Percentiles rank a stretch among this genome's conserved stretches.
These are phyloP conservation scores for Salix brachista DNA, from an alignment of 345 rosid species.

Conservation along the genomic window DNA sequence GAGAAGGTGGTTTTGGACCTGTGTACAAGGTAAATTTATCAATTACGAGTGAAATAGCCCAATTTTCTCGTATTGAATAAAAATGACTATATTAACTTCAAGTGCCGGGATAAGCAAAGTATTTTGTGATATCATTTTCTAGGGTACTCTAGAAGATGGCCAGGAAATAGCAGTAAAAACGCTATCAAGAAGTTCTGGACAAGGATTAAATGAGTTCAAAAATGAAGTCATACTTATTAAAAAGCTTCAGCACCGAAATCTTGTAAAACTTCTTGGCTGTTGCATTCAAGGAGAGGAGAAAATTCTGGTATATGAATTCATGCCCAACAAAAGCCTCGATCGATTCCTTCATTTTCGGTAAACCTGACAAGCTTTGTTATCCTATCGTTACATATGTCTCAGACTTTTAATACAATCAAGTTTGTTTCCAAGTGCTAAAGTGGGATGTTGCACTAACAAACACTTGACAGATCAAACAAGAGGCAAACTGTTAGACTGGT, in stretches of 20 bases:
- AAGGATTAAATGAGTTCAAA: constrained; percentile 13
- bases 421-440: too few species aligned
- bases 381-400: too few species aligned
- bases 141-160: constrained; percentile 2
- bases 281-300: constrained; percentile 33
- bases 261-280: constrained; percentile 26
- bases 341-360: too few species aligned
- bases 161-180: constrained; percentile 16
- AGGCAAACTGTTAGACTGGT: constrained; percentile 2
- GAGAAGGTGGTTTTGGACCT: too few species aligned
- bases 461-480: not conserved
- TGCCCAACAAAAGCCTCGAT: too few species aligned
- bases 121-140: not conserved
- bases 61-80: too few species aligned
- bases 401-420: too few species aligned
- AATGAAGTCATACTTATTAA: constrained; percentile 7
- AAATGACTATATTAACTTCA: too few species aligned
- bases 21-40: too few species aligned
- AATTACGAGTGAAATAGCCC: too few species aligned
- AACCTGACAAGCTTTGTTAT: too few species aligned
- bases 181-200: constrained; percentile 12
- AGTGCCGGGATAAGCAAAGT: not conserved
- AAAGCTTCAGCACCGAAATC: constrained; percentile 9
- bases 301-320: not conserved
- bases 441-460: not conserved